Conservation (phyloP, 2,329 filamentous ascomycete species). For the Exutisphaerella laricina region DNA sequence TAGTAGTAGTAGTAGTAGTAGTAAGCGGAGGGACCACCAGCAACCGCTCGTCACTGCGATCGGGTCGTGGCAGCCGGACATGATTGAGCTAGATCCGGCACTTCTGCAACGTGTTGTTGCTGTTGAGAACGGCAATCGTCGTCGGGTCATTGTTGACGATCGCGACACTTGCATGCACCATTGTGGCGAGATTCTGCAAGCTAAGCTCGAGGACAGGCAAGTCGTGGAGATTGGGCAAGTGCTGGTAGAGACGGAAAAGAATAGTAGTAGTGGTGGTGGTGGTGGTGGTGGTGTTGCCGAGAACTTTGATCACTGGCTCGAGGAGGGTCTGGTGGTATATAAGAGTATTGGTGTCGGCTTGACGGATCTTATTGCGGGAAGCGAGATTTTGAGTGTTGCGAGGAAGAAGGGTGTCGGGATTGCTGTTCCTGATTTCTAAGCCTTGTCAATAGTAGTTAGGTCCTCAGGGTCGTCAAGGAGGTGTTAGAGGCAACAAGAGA, state of each 20-base stretch:
- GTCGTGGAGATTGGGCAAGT: constrained; percentile 43
- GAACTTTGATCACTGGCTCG: constrained; percentile 23
- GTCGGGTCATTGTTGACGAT: constrained; percentile 27
- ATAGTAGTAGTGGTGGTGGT: too few species aligned
- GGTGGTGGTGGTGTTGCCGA: too few species aligned
- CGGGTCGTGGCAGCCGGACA: constrained; percentile 34
- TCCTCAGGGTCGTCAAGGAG: too few species aligned
- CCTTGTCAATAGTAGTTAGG: too few species aligned
- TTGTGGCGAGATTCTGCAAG: constrained; percentile 44
- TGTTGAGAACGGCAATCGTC: constrained; percentile 9
- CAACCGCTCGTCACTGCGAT: constrained; percentile 28
- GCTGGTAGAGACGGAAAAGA: too few species aligned
- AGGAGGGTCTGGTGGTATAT: constrained; percentile 42
- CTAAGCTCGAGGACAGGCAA: constrained; percentile 34
- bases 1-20: too few species aligned
- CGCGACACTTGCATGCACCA: constrained; percentile 42
- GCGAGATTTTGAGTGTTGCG: constrained; percentile 14
- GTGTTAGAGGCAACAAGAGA: too few species aligned
- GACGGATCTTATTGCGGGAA: constrained; percentile 42
- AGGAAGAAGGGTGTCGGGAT: constrained; percentile 11
- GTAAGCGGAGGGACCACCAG: too few species aligned
- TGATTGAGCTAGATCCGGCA: constrained; percentile 46
- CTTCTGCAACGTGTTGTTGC: constrained; percentile 32
- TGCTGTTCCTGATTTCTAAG: constrained; percentile 10
- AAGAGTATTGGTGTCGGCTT: constrained; percentile 49